Percentiles rank a stretch among this genome's conserved stretches.
Evolutionary conservation across 345 rosid species (phyloP).

Genomic region (Lepidium africanum): DNA sequence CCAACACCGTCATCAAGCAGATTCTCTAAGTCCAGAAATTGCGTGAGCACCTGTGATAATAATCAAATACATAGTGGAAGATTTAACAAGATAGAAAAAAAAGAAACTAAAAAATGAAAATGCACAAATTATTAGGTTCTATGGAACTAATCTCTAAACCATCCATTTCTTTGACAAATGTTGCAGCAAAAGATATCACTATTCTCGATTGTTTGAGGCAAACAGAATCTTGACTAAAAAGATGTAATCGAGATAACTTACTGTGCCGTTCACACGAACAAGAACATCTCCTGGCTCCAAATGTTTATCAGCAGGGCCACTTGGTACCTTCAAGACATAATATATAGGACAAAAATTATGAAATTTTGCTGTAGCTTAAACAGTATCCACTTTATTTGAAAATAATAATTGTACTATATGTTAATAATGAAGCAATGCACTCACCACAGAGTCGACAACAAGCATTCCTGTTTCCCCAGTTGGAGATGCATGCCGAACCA

Average conservation of each 20-base stretch:
- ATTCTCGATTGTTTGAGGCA: not conserved
- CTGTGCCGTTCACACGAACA: constrained; percentile 78
- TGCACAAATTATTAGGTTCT: constrained; percentile 1
- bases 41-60: constrained; percentile 69
- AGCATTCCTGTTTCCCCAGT: constrained; percentile 92
- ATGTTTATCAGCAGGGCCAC: constrained; percentile 78
- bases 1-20: constrained; percentile 76
- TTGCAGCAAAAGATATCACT: not conserved
- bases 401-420: not conserved
- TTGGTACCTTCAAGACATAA: constrained; percentile 62
- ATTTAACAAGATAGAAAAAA: not conserved
- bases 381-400: not conserved
- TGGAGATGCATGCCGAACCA: constrained; percentile 74
- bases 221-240: not conserved
- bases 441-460: constrained; percentile 88
- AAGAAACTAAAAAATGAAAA: not conserved
- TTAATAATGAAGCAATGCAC: constrained; percentile 18
- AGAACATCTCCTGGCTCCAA: constrained; percentile 97
- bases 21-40: constrained; percentile 71
- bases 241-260: constrained; percentile 32
- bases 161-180: not conserved
- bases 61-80: constrained; percentile 14
- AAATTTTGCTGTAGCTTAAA: not conserved
- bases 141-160: not conserved
- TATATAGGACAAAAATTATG: not conserved